These are phyloP conservation scores for Coprinopsis marcescibilis DNA, from an alignment of 768 basidiomycete genomes.

Conservation along the genomic window DNA sequence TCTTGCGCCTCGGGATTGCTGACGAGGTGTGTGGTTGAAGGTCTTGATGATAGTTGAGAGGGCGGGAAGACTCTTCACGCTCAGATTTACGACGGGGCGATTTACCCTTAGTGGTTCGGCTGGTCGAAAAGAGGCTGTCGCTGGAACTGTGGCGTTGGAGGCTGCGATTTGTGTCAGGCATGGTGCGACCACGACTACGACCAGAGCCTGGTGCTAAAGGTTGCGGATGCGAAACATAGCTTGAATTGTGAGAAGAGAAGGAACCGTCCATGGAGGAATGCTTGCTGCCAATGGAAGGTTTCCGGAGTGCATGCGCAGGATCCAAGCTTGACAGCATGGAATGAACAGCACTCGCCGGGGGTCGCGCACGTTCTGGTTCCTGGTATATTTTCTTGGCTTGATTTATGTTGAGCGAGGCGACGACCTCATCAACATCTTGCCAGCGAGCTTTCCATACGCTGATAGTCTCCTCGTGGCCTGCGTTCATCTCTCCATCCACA, in stretches of 20 bases:
- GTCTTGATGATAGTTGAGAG: slow-evolving; percentile 2
- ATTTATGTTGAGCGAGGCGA: slow-evolving; percentile 30
- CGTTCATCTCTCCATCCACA: slow-evolving; percentile 65
- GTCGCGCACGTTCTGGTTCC: slow-evolving; percentile 14
- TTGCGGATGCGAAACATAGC: slow-evolving; percentile 23
- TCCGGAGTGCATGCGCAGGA: slow-evolving; percentile 4
- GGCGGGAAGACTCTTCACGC: neutral
- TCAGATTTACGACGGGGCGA: slow-evolving; percentile 11
- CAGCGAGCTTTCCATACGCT: slow-evolving; percentile 68
- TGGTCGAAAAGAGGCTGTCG: slow-evolving; percentile 18
- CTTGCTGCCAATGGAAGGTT: slow-evolving; percentile 12
- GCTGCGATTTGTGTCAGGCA: slow-evolving; percentile 11
- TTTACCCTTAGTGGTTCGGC: slow-evolving; percentile 16
- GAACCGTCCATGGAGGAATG: slow-evolving; percentile 25
- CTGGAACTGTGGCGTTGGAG: slow-evolving; percentile 18
- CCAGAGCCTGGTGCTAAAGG: slow-evolving; percentile 21
- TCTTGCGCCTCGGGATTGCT: slow-evolving; percentile 37
- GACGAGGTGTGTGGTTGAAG: slow-evolving; percentile 1
- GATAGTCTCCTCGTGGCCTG: slow-evolving; percentile 61
- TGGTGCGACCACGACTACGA: slow-evolving; percentile 20
- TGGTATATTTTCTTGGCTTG: slow-evolving; percentile 22
- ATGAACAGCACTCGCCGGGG: slow-evolving; percentile 1
- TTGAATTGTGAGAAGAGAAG: neutral
- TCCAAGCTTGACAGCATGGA: slow-evolving; percentile 16
- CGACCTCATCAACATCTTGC: slow-evolving; percentile 53